phyloP scores from a whole-genome alignment of 2,329 filamentous ascomycete species.

The Penicillium corylophilum region DNA sequence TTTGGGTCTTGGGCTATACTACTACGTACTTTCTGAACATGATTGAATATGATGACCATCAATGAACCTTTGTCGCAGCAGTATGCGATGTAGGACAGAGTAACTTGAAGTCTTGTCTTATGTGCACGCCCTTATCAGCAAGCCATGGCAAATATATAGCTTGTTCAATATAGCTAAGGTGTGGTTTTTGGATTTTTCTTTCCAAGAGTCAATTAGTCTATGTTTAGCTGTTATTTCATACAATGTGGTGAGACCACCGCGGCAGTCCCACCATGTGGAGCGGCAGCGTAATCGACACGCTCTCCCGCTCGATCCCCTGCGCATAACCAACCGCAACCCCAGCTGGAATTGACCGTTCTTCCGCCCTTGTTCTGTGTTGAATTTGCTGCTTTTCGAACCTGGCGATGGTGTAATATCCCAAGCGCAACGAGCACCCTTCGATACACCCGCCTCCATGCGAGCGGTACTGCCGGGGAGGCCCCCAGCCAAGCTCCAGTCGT shows the following conservation, averaged over 20 bases:
- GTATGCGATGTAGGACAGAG: background rate
- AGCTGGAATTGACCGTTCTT: conserved; percentile 2
- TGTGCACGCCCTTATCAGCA: background rate
- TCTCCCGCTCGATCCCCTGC: conserved; percentile 17
- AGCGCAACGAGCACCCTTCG: conserved; percentile 28
- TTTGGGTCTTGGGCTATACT: conserved; percentile 18
- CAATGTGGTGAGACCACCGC: background rate
- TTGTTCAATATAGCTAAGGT: background rate
- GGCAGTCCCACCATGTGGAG: conserved; percentile 17
- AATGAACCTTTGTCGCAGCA: background rate
- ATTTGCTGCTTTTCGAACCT: background rate
- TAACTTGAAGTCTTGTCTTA: background rate
- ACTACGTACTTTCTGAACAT: conserved; percentile 20
- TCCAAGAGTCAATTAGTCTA: background rate
- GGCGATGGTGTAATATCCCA: conserved; percentile 36
- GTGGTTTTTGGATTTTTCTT: background rate
- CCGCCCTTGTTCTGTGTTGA: background rate
- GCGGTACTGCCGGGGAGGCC: conserved; percentile 77
- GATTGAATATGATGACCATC: conserved; percentile 20
- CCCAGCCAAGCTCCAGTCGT: conserved; percentile 72
- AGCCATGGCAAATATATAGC: background rate
- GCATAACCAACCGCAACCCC: conserved; percentile 5
- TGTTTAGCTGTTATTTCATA: background rate
- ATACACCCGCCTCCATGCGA: conserved; percentile 62
- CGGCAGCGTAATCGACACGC: conserved; percentile 15